Evolutionary conservation across 495 filamentous ascomycete species (phyloP), one percentile per base, ranked within the genome.

Genomic region (Penicillium verhagenii): DNA sequence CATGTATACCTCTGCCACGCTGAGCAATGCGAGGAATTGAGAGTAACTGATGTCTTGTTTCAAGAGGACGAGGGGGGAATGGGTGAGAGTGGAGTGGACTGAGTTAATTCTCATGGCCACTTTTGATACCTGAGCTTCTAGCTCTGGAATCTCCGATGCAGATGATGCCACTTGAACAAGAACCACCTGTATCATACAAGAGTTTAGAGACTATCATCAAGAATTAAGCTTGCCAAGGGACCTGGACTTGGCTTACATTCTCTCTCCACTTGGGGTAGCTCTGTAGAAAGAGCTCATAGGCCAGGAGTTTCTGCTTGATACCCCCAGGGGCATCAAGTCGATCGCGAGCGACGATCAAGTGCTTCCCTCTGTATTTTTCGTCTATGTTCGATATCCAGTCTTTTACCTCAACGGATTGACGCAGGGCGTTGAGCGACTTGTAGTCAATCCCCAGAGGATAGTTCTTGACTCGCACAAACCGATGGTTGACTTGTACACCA

Each of bases 41-140:
- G 86, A 73, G 56, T 91, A 92, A 49, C 84, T 85, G 58, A 95
- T 94, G 57, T 96, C 91, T 68, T 94, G 91, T 68, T 90, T 85
- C n/a, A 96, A 74, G 63, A 96, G 89, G 14, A 95, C 87, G 10
- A 96, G 76, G 11, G 92, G 91, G 53, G 91, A 85, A 59, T 95
- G 90, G 0, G 88, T 86, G 18, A 96, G 77, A 35, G 87, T 92
- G 2, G 91, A 87, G 75, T 90, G 88, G 8, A 79, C 72, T 13
- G 89, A 87, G 63, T 96, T 93, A 60, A 96, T 90, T 50, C 89
- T 81, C 26, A 89, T 92, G 42, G 93, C 88, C 62, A 96, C 92
- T 57, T 91, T 89, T 1, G 86, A 86, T 10, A 95, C 88, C 18
- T 89, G 88, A 1, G 86, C 85, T 61, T 89, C 87, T 11, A 94